A percentile compares a stretch with the other conserved stretches of the same genome.
Conservation (phyloP, 2,329 filamentous ascomycete species). For the Colletotrichum sp. region DNA sequence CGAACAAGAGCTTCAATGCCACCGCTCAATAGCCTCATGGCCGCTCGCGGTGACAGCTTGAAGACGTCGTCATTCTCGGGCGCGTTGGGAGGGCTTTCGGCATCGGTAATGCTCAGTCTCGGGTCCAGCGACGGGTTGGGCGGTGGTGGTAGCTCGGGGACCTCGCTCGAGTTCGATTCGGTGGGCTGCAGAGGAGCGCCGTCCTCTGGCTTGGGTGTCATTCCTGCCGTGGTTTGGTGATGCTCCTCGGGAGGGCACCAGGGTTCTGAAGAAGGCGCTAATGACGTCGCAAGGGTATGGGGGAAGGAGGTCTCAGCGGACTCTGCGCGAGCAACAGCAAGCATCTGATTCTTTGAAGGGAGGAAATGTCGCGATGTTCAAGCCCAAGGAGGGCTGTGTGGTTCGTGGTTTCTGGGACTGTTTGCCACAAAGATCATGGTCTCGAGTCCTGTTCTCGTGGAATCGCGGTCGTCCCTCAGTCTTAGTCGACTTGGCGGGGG, state of each 20-base stretch:
- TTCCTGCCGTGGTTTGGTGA: background rate
- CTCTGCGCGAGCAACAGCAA: background rate
- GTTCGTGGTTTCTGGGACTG: background rate
- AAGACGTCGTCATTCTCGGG: slow-evolving; percentile 69
- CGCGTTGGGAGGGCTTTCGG: slow-evolving; percentile 29
- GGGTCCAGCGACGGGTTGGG: slow-evolving; percentile 46
- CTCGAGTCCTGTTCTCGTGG: background rate
- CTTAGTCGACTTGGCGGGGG: background rate
- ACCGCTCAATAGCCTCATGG: slow-evolving; percentile 79
- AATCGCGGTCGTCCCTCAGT: slow-evolving; percentile 2
- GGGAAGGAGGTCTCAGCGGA: background rate
- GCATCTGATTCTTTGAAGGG: background rate
- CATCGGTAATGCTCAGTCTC: slow-evolving; percentile 29
- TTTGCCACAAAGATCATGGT: slow-evolving; percentile 8
- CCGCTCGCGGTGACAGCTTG: slow-evolving; percentile 72
- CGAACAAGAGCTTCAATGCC: slow-evolving; percentile 74
- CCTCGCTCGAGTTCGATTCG: slow-evolving; percentile 24
- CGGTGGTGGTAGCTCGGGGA: slow-evolving; percentile 43
- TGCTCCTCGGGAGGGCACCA: background rate
- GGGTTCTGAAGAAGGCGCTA: background rate
- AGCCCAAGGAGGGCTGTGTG: background rate
- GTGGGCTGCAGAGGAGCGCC: slow-evolving; percentile 22
- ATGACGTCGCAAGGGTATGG: background rate
- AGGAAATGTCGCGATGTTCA: background rate
- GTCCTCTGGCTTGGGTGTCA: slow-evolving; percentile 8